Base-by-base conservation (phyloP, 2,329 filamentous ascomycete genomes). In the Cordyceps pruinosa region DNA sequence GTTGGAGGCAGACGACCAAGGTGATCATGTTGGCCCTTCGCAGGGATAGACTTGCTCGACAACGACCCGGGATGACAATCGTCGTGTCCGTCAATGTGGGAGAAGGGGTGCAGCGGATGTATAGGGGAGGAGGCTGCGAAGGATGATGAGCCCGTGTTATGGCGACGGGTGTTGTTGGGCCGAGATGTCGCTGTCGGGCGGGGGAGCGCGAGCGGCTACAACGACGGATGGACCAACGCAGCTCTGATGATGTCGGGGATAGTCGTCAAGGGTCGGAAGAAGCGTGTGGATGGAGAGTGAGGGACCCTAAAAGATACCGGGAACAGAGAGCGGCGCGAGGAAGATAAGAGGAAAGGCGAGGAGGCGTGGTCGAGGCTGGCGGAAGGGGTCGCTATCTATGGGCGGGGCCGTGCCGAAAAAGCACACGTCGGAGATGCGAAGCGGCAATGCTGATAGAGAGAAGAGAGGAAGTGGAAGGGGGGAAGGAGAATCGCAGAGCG, bases 21-120 rank as follows among this genome's bases (percentile, higher is more conserved):
- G 23, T 28, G 56, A 53, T 58, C 56, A 58, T 58, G 26, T 30
- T 58, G 56, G 41, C 35, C 48, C 35, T 53, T 10, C 26, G 28
- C 42, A 41, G 42, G 52, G 51, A 46, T 28, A 28, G 17, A 17
- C 3, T 21, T 32, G 12, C 30, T 47, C 25, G 42, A 28, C 13
- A 30, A n/a, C 32, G 17, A 25, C 26, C 4, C 28, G 5, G 15
- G 25, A 25, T 12, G 9, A 53, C 34, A n/a, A 25, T 26, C 19
- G 39, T 44, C 52, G 25, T 17, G 13, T 21, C 52, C 23, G 13
- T 32, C 4, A 12, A 25, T 13, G 10, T 21, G 19, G 26, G 10
- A 26, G 17, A 9, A 44, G 23, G 23, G n/a, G 3, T 37, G 32
- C 21, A 28, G 19, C 50, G 19, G 28, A 34, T 35, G 50, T 53